Evolutionary conservation across 164 flowering plant genomes (phyloP).

Genomic region (Vitis cinerea): DNA sequence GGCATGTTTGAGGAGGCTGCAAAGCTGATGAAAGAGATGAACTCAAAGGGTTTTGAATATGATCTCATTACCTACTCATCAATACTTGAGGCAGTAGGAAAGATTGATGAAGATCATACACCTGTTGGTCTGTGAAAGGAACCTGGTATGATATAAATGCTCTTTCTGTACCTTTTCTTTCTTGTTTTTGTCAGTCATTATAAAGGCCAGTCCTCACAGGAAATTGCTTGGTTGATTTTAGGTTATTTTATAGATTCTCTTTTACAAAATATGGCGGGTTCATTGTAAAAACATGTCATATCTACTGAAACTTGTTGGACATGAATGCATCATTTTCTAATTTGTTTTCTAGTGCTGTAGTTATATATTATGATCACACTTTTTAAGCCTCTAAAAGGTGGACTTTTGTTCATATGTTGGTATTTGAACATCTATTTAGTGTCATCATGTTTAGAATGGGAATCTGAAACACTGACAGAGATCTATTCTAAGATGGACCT

Average conservation of each 20-base stretch:
- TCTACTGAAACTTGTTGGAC: not conserved
- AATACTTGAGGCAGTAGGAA: conserved; percentile 90
- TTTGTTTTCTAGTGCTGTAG: not conserved
- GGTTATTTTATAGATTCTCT: not conserved
- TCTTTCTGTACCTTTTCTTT: not conserved
- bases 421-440: too few species aligned
- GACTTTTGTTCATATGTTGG: too few species aligned
- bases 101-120: conserved; percentile 51
- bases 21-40: conserved; percentile 88
- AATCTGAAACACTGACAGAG: too few species aligned
- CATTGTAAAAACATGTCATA: not conserved
- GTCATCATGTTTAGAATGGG: too few species aligned
- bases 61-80: conserved; percentile 88
- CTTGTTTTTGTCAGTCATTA: not conserved
- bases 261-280: not conserved
- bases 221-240: not conserved
- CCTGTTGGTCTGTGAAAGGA: conserved; percentile 9
- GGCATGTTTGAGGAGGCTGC: conserved; percentile 98
- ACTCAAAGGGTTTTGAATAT: conserved; percentile 63
- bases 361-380: too few species aligned
- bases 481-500: too few species aligned
- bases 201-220: not conserved
- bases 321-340: not conserved
- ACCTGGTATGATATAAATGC: conserved; percentile 7
- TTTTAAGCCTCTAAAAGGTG: too few species aligned